Evolutionary conservation across 2,329 filamentous ascomycete species (phyloP), one percentile per base, ranked within the genome.

Genomic region (Aureobasidium sp.): DNA sequence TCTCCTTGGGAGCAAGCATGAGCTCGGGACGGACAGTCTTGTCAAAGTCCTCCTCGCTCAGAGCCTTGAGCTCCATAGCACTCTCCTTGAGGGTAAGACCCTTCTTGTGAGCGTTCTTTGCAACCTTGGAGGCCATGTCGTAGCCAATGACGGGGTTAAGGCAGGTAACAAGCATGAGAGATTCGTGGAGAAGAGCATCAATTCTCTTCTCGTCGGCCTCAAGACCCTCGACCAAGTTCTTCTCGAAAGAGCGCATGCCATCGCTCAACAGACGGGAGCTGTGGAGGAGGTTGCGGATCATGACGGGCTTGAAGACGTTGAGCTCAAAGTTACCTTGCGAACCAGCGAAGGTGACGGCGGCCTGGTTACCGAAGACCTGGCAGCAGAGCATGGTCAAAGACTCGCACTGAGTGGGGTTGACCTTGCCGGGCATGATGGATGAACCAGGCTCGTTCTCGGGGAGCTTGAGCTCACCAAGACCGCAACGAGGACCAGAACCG

Each of bases 91-190:
- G 84, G 27, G 92, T 97, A 57, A 93, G 79, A 37, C 92, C 92
- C 85, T 97, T 97, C 85, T 97, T 97, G 82, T 99, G 94, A 17
- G 94, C 94, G 73, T 99, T 95, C 87, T 97, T 97, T 72, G 92
- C 92, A 27, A 96, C 92, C 82, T 96, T 96, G 77, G 87, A 92
- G 59, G 92, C 92, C 90, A 95, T 95, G 75, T 97, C 92, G 77
- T 97, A 96, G 64, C 92, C 93, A 73, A 97, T 97, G 77, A 96
- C 90, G 69, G 92, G 92, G 83, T 97, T 97, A 66, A 97, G 83
- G 82, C 93, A 97, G 67, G 94, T 99, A 39, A 97, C 94, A 68
- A 97, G 84, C 94, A 99, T 99, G 71, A 99, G 84, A 73, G 89
- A 94, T 81, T 99, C 92, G 79, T 95, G 92, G 80, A 99, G 86